Conservation (phyloP, 2,329 filamentous ascomycete genomes). For the Fusarium scirpi region DNA sequence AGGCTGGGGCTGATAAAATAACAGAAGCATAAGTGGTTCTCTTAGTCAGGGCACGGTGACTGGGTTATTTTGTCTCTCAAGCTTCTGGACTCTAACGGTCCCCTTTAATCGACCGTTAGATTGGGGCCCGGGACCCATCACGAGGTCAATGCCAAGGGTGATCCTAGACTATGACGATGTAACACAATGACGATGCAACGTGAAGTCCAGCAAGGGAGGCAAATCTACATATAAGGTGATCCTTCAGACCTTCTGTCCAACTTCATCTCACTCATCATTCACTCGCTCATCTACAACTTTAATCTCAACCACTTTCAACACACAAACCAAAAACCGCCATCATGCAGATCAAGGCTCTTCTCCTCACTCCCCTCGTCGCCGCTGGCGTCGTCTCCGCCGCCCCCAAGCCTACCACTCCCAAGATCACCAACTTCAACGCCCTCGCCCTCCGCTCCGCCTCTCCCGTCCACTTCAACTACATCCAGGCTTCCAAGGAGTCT, state of each 20-base stretch:
- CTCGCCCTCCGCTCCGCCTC: slow-evolving; percentile 63
- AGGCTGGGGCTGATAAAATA: background rate
- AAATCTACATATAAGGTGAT: slow-evolving; percentile 19
- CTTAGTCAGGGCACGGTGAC: rapidly evolving
- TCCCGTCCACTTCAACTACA: slow-evolving; percentile 59
- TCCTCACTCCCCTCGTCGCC: slow-evolving; percentile 44
- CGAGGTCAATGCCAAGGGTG: background rate
- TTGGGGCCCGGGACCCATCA: background rate
- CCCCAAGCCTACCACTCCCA: slow-evolving; percentile 37
- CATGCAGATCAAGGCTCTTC: slow-evolving; percentile 49
- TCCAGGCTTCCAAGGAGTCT: slow-evolving; percentile 59
- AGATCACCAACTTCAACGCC: slow-evolving; percentile 58
- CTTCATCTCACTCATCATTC: background rate
- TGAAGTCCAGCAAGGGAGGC: background rate
- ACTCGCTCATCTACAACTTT: background rate
- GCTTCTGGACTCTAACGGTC: background rate
- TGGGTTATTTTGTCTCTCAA: background rate
- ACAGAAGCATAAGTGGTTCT: rapidly evolving
- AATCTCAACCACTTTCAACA: background rate
- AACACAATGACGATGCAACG: slow-evolving; percentile 1
- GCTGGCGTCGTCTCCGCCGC: slow-evolving; percentile 43
- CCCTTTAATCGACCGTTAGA: background rate
- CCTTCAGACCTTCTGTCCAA: background rate
- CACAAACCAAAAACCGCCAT: slow-evolving; percentile 11
- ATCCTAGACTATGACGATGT: slow-evolving; percentile 3